Conservation (phyloP, 1,139 yeast species). For the Fermentozyma sake region DNA sequence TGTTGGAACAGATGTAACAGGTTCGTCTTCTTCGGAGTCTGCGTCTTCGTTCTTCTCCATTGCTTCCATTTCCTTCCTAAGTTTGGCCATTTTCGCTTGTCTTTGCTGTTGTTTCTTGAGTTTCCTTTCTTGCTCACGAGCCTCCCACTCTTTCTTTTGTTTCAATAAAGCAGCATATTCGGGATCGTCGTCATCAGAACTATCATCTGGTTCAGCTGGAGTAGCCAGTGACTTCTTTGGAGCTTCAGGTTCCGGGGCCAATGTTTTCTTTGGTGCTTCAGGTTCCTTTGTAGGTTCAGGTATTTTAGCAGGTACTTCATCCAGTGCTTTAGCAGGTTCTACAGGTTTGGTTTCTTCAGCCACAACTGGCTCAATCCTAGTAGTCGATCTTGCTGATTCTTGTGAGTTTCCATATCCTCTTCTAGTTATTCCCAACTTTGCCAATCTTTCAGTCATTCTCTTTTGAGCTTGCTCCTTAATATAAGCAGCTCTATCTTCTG, state of each 20-base stretch:
- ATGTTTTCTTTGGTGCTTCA: constrained; percentile 5
- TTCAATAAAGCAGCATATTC: constrained; percentile 44
- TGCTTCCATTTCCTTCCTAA: constrained; percentile 63
- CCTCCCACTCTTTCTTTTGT: constrained; percentile 47
- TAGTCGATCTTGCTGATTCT: constrained; percentile 2
- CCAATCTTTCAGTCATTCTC: constrained; percentile 84
- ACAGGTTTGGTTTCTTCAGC: constrained; percentile 2
- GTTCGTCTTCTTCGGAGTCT: constrained; percentile 30
- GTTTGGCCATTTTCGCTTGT: constrained; percentile 56
- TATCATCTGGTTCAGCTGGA: constrained; percentile 8
- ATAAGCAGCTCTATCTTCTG: constrained; percentile 74
- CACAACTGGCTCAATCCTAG: constrained; percentile 3
- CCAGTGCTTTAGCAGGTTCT: constrained; percentile 1
- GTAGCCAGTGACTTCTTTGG: constrained; percentile 10
- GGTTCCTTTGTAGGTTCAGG: no score
- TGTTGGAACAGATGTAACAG: constrained; percentile 25
- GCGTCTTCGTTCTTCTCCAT: constrained; percentile 33
- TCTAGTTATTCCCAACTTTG: constrained; percentile 73
- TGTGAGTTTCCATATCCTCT: constrained; percentile 13
- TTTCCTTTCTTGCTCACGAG: constrained; percentile 43
- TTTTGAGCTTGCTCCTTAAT: constrained; percentile 89
- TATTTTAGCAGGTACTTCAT: no score
- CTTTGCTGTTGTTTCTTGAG: constrained; percentile 46
- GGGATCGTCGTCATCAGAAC: constrained; percentile 41
- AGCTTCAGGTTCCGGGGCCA: constrained; percentile 8